phyloP scores from a whole-genome alignment of 257 asterid species.

The Anisodus tanguticus region DNA sequence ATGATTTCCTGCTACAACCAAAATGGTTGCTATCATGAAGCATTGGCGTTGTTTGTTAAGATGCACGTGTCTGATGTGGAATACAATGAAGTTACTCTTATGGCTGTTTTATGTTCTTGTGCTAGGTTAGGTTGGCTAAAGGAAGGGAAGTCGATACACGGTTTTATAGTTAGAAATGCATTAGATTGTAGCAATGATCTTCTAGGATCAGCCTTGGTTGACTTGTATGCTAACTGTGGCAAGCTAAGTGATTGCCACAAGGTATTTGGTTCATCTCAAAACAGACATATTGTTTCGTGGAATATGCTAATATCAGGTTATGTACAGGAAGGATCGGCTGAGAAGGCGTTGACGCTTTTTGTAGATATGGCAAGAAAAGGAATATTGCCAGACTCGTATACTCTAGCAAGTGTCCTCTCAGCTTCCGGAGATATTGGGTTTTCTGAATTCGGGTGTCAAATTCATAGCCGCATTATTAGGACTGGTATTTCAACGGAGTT shows the following conservation, averaged over 20 bases:
- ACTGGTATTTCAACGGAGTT: slow-evolving; percentile 57
- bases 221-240: slow-evolving; percentile 80
- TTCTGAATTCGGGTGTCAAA: slow-evolving; percentile 62
- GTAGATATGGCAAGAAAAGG: slow-evolving; percentile 62
- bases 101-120: slow-evolving; percentile 72
- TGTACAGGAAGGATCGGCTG: slow-evolving; percentile 55
- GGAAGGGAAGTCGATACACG: slow-evolving; percentile 78
- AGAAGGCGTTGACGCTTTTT: slow-evolving; percentile 68
- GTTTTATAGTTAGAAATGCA: slow-evolving; percentile 52
- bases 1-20: slow-evolving; percentile 81
- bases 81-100: slow-evolving; percentile 69
- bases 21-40: slow-evolving; percentile 60
- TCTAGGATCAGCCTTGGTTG: slow-evolving; percentile 72
- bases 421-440: slow-evolving; percentile 69
- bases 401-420: slow-evolving; percentile 71
- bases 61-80: slow-evolving; percentile 54
- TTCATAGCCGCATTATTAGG: slow-evolving; percentile 66
- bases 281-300: slow-evolving; percentile 67
- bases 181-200: slow-evolving; percentile 55
- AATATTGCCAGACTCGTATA: slow-evolving; percentile 67
- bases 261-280: slow-evolving; percentile 52
- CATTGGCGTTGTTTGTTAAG: slow-evolving; percentile 47
- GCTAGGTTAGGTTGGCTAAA: slow-evolving; percentile 71
- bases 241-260: slow-evolving; percentile 47
- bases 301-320: slow-evolving; percentile 88